These are phyloP conservation scores for Hylodesmum podocarpum DNA, from an alignment of 306 rosid species.

Conservation along the genomic window DNA sequence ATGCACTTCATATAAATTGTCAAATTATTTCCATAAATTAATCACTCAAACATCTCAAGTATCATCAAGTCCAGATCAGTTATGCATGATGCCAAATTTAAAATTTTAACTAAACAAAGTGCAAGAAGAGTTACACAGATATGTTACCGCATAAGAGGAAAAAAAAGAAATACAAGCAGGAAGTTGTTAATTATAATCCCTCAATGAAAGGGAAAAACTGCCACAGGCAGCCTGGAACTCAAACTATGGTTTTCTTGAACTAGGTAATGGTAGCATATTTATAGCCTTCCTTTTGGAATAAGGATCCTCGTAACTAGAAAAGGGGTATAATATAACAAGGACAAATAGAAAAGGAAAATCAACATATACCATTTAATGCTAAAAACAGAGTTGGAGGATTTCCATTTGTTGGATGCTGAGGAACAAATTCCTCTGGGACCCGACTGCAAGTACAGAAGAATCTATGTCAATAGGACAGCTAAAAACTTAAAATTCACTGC, in stretches of 20 bases:
- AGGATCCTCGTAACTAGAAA: constrained; percentile 1
- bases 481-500: neutral
- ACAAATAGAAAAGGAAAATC: neutral
- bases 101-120: constrained; percentile 4
- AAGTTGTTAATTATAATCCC: constrained; percentile 17
- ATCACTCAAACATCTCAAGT: neutral
- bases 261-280: constrained; percentile 1
- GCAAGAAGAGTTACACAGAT: neutral
- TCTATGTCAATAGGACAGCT: constrained; percentile 27
- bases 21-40: constrained; percentile 16
- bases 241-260: constrained; percentile 27
- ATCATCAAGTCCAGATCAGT: constrained; percentile 13
- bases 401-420: constrained; percentile 91
- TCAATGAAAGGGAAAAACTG: constrained; percentile 11
- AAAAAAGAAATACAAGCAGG: constrained; percentile 11
- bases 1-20: constrained; percentile 2
- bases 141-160: neutral
- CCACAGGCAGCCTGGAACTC: neutral
- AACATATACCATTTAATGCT: constrained; percentile 64
- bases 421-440: constrained; percentile 85
- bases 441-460: constrained; percentile 61
- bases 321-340: neutral
- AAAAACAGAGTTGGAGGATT: constrained; percentile 92
- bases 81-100: neutral
- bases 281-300: constrained; percentile 6